Evolutionary conservation across 805 yeast species (phyloP).

Genomic region (Saturnispora halmiae): DNA sequence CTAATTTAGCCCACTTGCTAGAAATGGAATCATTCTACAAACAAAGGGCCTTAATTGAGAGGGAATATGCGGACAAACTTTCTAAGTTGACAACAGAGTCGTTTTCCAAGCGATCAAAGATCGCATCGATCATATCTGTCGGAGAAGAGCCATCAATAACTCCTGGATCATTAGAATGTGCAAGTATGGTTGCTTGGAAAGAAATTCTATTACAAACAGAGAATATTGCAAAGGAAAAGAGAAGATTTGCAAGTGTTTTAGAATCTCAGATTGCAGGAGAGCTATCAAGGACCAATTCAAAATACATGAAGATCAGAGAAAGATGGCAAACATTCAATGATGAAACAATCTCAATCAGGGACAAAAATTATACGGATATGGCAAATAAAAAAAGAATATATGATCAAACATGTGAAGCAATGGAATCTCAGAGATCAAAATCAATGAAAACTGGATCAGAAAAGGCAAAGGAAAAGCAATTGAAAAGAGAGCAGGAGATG

Average conservation of each 20-base stretch:
- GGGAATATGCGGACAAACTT: conserved; percentile 68
- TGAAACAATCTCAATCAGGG: conserved; percentile 42
- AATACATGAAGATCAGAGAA: conserved; percentile 44
- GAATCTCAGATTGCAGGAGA: conserved; percentile 53
- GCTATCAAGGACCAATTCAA: conserved; percentile 42
- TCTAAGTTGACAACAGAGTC: conserved; percentile 56
- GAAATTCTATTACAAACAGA: conserved; percentile 82
- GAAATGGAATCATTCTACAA: conserved; percentile 79
- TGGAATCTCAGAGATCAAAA: conserved; percentile 75
- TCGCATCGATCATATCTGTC: conserved; percentile 61
- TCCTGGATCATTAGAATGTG: conserved; percentile 90
- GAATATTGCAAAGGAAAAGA: conserved; percentile 58
- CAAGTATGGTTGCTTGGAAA: conserved; percentile 82
- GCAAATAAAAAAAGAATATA: conserved; percentile 64
- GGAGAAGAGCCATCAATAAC: conserved; percentile 89
- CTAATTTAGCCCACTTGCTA: conserved; percentile 62
- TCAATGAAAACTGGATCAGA: conserved; percentile 48
- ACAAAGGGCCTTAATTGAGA: conserved; percentile 74
- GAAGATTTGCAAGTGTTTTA: conserved; percentile 50
- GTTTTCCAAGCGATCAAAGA: conserved; percentile 66
- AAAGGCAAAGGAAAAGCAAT: conserved; percentile 42
- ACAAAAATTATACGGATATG: conserved; percentile 44
- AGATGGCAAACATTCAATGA: conserved; percentile 52
- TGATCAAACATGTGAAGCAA: conserved; percentile 67
- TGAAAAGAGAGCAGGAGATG: conserved; percentile 70